These are phyloP conservation scores for Volvox carteri DNA, from an alignment of 163 green algal genomes.

Conservation along the genomic window DNA sequence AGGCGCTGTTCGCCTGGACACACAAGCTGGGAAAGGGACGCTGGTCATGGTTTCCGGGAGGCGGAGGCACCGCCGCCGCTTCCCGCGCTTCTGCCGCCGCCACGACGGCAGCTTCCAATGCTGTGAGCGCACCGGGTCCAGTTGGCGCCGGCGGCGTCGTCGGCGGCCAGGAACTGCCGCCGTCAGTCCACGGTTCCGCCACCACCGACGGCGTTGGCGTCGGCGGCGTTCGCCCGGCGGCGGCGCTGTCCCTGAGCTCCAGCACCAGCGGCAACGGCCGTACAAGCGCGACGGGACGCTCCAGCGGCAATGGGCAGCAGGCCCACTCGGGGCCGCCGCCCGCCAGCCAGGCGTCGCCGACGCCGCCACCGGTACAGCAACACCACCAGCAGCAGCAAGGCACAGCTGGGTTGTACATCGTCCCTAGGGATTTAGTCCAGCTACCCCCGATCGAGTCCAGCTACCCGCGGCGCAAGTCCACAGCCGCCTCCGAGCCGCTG, in stretches of 20 bases:
- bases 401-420: not conserved
- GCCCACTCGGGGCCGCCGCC: not conserved
- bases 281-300: not conserved
- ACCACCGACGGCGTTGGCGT: not conserved
- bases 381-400: not conserved
- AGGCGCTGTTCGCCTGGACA: slow-evolving; percentile 31
- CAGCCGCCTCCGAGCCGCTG: too few species aligned
- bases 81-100: not conserved
- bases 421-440: not conserved
- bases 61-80: not conserved
- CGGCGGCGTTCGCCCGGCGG: too few species aligned
- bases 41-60: slow-evolving; percentile 2
- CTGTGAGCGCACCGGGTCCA: not conserved
- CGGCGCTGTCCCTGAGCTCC: not conserved
- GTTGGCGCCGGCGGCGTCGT: not conserved
- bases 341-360: too few species aligned
- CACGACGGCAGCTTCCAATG: not conserved
- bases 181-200: not conserved
- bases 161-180: not conserved
- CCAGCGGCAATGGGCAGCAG: not conserved
- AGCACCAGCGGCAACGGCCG: not conserved
- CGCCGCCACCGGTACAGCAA: not conserved
- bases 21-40: slow-evolving; percentile 19
- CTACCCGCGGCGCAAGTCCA: too few species aligned
- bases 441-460: slow-evolving; percentile 7